Base-by-base conservation (phyloP, 176 grass and related monocot genomes). In the Chloris gayana region DNA sequence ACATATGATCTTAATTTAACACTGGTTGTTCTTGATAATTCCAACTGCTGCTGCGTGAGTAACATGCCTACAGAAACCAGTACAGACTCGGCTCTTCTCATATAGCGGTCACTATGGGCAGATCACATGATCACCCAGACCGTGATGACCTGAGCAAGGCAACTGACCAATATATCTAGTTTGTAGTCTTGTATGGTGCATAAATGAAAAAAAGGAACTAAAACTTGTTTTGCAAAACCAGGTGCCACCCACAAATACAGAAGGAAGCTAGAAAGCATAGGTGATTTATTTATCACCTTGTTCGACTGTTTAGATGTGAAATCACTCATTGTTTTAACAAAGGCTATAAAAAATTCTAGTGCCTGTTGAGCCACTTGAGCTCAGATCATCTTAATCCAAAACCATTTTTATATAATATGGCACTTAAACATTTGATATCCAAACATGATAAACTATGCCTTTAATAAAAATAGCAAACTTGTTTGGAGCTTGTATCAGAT, bases 71-170 rank as follows among this genome's bases (percentile, higher is more conserved):
- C 53, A 56, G 3, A 67, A 44, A 35, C 34, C 46, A 59, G 42
- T 76, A 21, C 25, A 54, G 54, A 87, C 81, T 62, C 25, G 33
- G 56, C 44, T 82, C n/a, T 82, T 77, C 21, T 33, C 14, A 38
- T 32, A 76, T 17, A 76, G n/a, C 19, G 27, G n/a, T 70, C 42
- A 17, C 18, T 70, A 77, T 45, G 66, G 21, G 44, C 42, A 54
- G 45, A 72, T 77, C 73, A 82, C 73, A 71, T 79, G 69, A 33
- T 51, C 47, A 67, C 59, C 34, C 67, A 72, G 19, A 81, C 13
- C 26, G 9, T 11, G 14, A 10, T 50, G 27, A 24, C 70, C 14
- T 53, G 30, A n/a, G 64, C 63, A 66, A 67, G 19, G 29, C 14
- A 66, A 31, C 25, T 47, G 42, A 65, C 27, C 29, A 64, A 33